Evolutionary conservation across 768 basidiomycete species (phyloP).

Genomic region (Cystobasidium ongulense): DNA sequence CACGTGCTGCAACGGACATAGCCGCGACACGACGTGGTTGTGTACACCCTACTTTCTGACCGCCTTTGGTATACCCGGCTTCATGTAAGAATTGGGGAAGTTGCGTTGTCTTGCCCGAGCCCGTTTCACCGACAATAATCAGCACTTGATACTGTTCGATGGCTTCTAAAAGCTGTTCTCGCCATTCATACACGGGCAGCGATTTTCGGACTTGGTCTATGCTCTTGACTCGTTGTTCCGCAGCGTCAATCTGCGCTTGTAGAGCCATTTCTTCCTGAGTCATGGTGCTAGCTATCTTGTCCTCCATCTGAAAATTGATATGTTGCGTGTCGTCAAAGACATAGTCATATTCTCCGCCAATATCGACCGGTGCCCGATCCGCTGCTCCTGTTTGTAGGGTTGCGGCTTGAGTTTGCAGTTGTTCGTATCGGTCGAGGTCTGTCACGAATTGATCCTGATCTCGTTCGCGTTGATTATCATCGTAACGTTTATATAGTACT

Average conservation of each 20-base stretch:
- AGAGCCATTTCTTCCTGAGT: slow-evolving; percentile 76
- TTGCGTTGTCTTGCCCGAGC: slow-evolving; percentile 97
- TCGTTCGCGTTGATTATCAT: slow-evolving; percentile 53
- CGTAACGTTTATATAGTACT: slow-evolving; percentile 85
- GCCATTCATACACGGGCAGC: slow-evolving; percentile 81
- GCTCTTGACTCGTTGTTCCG: slow-evolving; percentile 52
- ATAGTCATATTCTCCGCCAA: slow-evolving; percentile 70
- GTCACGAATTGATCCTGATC: slow-evolving; percentile 83
- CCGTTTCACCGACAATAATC: slow-evolving; percentile 96
- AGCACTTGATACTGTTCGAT: slow-evolving; percentile 86
- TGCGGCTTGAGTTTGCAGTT: slow-evolving; percentile 76
- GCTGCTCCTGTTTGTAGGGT: slow-evolving; percentile 83
- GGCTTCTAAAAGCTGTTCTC: slow-evolving; percentile 77
- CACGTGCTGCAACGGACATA: slow-evolving; percentile 98
- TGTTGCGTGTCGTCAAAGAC: slow-evolving; percentile 98
- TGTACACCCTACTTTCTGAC: slow-evolving; percentile 86
- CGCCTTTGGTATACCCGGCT: slow-evolving; percentile 82
- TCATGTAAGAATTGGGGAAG: slow-evolving; percentile 95
- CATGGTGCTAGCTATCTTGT: slow-evolving; percentile 56
- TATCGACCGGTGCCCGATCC: slow-evolving; percentile 68
- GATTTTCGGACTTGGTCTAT: slow-evolving; percentile 92
- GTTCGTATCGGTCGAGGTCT: slow-evolving; percentile 83
- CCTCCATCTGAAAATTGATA: slow-evolving; percentile 69
- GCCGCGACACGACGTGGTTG: slow-evolving; percentile 98
- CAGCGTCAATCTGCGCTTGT: slow-evolving; percentile 79